A percentile compares a stretch with the other conserved stretches of the same genome.
phyloP scores from a whole-genome alignment of 1,139 yeast species.

The Pichia sp. region DNA sequence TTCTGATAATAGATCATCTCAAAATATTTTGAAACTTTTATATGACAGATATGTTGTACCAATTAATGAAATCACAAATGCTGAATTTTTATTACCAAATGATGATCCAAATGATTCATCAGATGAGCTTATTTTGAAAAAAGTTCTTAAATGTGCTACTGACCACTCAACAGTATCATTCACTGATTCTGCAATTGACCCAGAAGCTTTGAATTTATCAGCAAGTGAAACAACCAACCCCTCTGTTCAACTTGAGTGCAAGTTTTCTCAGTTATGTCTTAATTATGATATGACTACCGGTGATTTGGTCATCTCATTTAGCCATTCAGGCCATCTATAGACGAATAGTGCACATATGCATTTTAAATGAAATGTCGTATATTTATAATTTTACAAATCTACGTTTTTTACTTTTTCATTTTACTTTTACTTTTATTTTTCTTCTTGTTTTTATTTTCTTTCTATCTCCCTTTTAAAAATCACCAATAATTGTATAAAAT shows the following conservation, averaged over 20 bases:
- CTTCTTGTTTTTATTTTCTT: too few species aligned
- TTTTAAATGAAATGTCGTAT: too few species aligned
- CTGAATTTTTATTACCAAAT: constrained; percentile 23
- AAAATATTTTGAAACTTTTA: constrained; percentile 20
- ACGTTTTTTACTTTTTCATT: too few species aligned
- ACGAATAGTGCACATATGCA: too few species aligned
- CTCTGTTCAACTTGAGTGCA: constrained; percentile 16
- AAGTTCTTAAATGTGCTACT: constrained; percentile 26
- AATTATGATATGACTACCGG: constrained; percentile 26
- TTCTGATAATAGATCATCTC: constrained; percentile 21
- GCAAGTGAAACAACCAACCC: constrained; percentile 12
- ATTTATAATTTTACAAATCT: too few species aligned
- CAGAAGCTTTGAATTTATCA: constrained; percentile 25
- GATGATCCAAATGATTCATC: constrained; percentile 3
- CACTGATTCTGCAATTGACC: constrained; percentile 25
- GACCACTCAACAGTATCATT: constrained; percentile 21
- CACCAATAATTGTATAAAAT: too few species aligned
- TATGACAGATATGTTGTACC: constrained; percentile 27
- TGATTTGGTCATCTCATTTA: constrained; percentile 25
- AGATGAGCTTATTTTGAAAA: constrained; percentile 12
- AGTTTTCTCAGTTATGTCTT: constrained; percentile 27
- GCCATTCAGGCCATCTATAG: constrained; percentile 25
- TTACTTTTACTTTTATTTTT: too few species aligned
- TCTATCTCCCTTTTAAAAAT: too few species aligned
- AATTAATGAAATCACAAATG: constrained; percentile 26